Evolutionary conservation across 192 early-diverging fungal species (phyloP).

Genomic region (Martensiomyces pterosporus): DNA sequence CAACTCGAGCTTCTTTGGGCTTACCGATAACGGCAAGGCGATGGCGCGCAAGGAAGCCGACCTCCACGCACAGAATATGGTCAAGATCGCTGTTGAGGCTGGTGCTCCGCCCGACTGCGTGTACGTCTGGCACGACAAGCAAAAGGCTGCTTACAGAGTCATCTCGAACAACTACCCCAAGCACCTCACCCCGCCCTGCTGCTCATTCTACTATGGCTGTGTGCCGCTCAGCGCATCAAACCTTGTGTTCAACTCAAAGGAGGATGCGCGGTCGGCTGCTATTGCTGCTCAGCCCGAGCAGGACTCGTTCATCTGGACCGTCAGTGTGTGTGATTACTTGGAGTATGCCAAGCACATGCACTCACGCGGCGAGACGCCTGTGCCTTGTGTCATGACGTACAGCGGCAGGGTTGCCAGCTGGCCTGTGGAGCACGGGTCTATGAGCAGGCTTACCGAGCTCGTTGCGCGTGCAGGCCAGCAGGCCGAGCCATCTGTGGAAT

Average conservation of each 20-base stretch:
- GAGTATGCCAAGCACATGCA: constrained; percentile 20
- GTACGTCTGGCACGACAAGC: constrained; percentile 47
- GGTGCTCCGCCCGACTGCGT: constrained; percentile 27
- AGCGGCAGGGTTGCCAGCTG: constrained; percentile 16
- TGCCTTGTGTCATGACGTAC: constrained; percentile 43
- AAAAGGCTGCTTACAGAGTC: constrained; percentile 45
- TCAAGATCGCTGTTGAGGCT: constrained; percentile 11
- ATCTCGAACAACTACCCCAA: constrained; percentile 33
- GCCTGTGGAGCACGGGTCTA: constrained; percentile 3
- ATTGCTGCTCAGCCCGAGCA: constrained; percentile 3
- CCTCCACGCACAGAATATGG: constrained; percentile 22
- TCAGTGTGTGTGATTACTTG: constrained; percentile 39
- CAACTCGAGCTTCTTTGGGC: constrained; percentile 39
- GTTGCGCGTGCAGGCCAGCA: neutral
- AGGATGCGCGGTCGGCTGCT: constrained; percentile 23
- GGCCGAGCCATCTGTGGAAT: neutral
- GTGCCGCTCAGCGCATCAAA: constrained; percentile 19
- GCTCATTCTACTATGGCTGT: constrained; percentile 40
- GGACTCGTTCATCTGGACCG: constrained; percentile 17
- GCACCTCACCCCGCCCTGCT: constrained; percentile 35
- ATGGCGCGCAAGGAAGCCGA: constrained; percentile 20
- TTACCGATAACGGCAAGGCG: constrained; percentile 35
- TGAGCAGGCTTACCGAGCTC: neutral
- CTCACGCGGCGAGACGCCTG: constrained; percentile 24
- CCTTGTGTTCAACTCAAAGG: constrained; percentile 32